Base-by-base conservation (phyloP, 2,329 filamentous ascomycete species). In the Colletotrichum tropicicola region DNA sequence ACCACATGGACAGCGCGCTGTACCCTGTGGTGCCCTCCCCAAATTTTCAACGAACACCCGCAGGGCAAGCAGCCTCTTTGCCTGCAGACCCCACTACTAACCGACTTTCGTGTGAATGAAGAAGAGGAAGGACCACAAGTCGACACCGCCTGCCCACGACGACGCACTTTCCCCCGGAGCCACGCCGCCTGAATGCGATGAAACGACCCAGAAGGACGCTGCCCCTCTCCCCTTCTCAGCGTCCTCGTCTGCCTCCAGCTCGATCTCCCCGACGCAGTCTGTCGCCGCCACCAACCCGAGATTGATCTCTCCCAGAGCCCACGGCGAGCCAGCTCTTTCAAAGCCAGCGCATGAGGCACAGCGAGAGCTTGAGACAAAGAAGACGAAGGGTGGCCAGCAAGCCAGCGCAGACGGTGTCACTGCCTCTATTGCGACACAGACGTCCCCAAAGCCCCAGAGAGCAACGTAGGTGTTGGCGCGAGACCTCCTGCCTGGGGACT, bases 41-140 rank as follows among this genome's bases (percentile, higher is more conserved):
- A 25, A 51, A 63, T 49, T 51, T 48, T 65, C 44, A 17, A 45
- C 21, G 12, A 51, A 41, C 59, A 32, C 25, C 19, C 27, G 35
- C 32, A 62, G 53, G 41, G 55, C 61, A 52, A 55, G 47, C 56
- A 32, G 30, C 54, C 44, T 37, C 25, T 54, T 49, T 65, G 41
- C 17, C 19, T 45, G 41, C 32, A 15, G n/a, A 65, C 62, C 62
- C 62, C 62, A 65, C 61, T 28, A 60, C 56, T 65, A 65, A 65
- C 57, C 49, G 57, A 61, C 51, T 51, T 51, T 65, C 44, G 44
- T 61, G 62, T 61, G 62, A 54, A 59, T 48, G 61, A 60, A 64
- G 62, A 32, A 65, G 44, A 48, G 44, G n/a, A n/a, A n/a, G 12
- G 12, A 41, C 27, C 32, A 21, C 45, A 52, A 28, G 27, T 55